Conservation (phyloP, 208 protist species). For the Crithidia thermophila region DNA sequence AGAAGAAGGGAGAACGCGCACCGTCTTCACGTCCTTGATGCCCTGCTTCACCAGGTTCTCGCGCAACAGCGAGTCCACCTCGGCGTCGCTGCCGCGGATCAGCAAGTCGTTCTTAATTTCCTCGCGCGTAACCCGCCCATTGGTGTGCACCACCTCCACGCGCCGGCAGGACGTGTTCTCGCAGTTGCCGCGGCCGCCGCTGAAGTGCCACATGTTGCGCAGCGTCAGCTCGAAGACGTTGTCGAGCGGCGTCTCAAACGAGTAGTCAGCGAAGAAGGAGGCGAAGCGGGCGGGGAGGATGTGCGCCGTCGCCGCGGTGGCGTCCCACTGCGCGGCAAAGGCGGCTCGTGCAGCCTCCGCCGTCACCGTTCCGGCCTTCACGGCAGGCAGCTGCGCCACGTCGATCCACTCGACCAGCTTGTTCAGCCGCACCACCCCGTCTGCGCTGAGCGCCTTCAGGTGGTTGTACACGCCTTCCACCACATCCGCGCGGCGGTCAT, state of each 20-base stretch:
- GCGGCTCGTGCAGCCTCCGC: constrained; percentile 45
- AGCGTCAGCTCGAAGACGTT: constrained; percentile 83
- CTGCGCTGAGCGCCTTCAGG: constrained; percentile 55
- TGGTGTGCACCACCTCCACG: constrained; percentile 82
- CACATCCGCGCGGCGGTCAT: constrained; percentile 63
- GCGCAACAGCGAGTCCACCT: constrained; percentile 53
- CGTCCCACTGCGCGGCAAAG: constrained; percentile 77
- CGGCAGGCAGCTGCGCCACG: constrained; percentile 51
- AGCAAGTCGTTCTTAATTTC: constrained; percentile 90
- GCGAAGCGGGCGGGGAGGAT: constrained; percentile 64
- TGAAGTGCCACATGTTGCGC: constrained; percentile 91
- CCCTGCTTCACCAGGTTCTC: constrained; percentile 78
- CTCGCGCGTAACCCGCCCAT: constrained; percentile 73
- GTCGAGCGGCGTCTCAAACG: constrained; percentile 80
- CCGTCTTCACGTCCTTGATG: constrained; percentile 84
- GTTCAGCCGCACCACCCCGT: constrained; percentile 40
- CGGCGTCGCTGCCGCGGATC: constrained; percentile 50
- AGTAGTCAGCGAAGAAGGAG: constrained; percentile 73
- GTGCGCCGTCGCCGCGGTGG: constrained; percentile 24
- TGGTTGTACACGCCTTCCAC: constrained; percentile 70
- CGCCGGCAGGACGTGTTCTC: constrained; percentile 88
- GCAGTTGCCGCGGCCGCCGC: constrained; percentile 79
- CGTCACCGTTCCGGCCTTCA: constrained; percentile 39
- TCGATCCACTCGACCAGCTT: constrained; percentile 72
- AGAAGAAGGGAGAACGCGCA: constrained; percentile 37